Base-by-base conservation (phyloP, 2,329 filamentous ascomycete species). In the Herpotrichia juniperi region DNA sequence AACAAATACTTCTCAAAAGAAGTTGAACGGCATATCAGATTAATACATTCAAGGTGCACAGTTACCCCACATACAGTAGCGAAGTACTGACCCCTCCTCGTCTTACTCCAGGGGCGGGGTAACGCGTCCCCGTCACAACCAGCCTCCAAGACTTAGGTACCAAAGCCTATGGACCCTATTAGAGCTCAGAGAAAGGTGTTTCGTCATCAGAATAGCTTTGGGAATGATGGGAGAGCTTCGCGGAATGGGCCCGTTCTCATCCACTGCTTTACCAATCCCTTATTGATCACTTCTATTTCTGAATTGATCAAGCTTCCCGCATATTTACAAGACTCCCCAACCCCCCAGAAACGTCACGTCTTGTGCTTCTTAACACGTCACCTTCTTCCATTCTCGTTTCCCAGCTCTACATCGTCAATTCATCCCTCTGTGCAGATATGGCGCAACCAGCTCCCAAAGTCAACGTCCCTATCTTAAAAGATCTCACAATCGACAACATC, bases 401-500 rank as follows among this genome's bases (percentile, higher is more conserved):
- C 32, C 17, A 35, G 32, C 12, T 7, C 32, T 7, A 31, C n/a
- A n/a, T 28, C 26, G 26, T 7, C 26, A 6, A 28, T 22, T 4
- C 9, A 5, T 42, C 37, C 22, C 22, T 17, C 26, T 7, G 22
- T n/a, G 5, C 37, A 12, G n/a, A 16, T 17, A 40, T 48, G 25
- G 2, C 46, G 28, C 21, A 24, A 30, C 21, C 14, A 24, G 34
- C 45, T 12, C 34, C 49, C 16, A 54, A 76, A 56, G 72, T 76
- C 44, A 68, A 74, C 17, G 71, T 80, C 21, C 83, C 83, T 51
- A 76, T 77, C 7, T 76, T 88, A 71, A 87, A 87, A 68, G 85
- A 92, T 74, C 79, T 92, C 30, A 91, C 87, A 1, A 87, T 88
- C 59, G 87, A 91, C 67, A 92, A 92, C 73, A 92, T 92, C 73